phyloP scores from a whole-genome alignment of 1,284 basidiomycete species.

The Malassezia obtusa region DNA sequence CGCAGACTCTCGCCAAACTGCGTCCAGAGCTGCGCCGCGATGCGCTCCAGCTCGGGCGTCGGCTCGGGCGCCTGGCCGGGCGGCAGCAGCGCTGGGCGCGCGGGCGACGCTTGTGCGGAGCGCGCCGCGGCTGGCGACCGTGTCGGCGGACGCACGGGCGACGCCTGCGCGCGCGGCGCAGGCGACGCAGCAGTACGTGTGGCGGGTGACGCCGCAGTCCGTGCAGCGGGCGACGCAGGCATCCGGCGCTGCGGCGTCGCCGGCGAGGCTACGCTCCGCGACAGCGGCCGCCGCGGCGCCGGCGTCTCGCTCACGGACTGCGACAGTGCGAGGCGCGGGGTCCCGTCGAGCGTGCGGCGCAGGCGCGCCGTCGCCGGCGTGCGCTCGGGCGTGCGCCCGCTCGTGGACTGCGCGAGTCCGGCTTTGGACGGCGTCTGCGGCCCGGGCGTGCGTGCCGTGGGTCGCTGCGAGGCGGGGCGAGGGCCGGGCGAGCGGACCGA shows the following conservation, averaged over 20 bases:
- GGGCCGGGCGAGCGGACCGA: neutral
- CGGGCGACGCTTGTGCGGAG: neutral
- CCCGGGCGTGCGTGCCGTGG: neutral
- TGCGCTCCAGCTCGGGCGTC: constrained; percentile 33
- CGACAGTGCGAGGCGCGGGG: neutral
- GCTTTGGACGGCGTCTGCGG: neutral
- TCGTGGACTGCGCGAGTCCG: neutral
- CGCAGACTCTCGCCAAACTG: constrained; percentile 37
- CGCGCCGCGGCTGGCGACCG: too few species aligned
- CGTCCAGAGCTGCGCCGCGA: constrained; percentile 31
- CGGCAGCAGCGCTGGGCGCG: constrained; percentile 3
- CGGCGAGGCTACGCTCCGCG: neutral
- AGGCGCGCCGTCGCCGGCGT: neutral
- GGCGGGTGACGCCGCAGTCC: neutral
- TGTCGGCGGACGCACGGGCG: too few species aligned
- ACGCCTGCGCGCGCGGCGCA: constrained; percentile 5
- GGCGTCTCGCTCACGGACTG: too few species aligned
- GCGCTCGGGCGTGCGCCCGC: neutral
- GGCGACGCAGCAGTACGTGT: neutral
- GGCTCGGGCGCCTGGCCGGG: constrained; percentile 14
- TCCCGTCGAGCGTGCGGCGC: neutral
- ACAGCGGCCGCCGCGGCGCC: neutral
- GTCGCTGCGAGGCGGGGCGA: neutral
- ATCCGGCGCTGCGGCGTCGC: constrained; percentile 13
- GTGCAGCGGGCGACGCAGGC: constrained; percentile 4